Percentiles rank a stretch among this genome's conserved stretches.
Conservation (phyloP, 768 basidiomycete genomes). For the Serendipita sp. region DNA sequence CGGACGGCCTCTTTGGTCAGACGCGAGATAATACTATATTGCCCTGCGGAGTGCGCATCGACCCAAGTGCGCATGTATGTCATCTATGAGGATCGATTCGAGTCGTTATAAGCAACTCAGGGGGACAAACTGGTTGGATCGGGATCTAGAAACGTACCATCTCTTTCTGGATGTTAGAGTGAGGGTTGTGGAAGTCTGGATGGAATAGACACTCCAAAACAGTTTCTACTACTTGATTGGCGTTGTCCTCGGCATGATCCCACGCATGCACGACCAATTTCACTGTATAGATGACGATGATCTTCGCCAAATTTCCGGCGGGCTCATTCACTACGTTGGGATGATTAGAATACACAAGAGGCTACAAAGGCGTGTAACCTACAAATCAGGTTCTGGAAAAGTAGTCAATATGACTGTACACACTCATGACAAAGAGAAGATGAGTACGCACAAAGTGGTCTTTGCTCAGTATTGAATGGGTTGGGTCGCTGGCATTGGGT, state of each 20-base stretch:
- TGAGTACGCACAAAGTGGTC: conserved; percentile 64
- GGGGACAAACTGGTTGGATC: no score
- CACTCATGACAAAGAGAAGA: conserved; percentile 2
- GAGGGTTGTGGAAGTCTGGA: conserved; percentile 56
- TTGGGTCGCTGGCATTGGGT: conserved; percentile 68
- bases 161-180: conserved; percentile 52
- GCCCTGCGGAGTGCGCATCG: conserved; percentile 30
- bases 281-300: conserved; percentile 52
- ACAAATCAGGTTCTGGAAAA: conserved; percentile 44
- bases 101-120: not conserved
- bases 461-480: conserved; percentile 78
- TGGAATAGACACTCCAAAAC: conserved; percentile 66
- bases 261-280: conserved; percentile 60
- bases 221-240: conserved; percentile 41
- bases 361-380: not conserved
- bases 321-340: conserved; percentile 46
- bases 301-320: conserved; percentile 56
- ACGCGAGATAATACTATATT: conserved; percentile 35
- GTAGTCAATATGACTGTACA: not conserved
- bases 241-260: conserved; percentile 53
- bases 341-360: not conserved
- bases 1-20: conserved; percentile 51
- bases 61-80: conserved; percentile 51
- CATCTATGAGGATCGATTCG: conserved; percentile 16
- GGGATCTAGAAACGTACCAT: conserved; percentile 27